These are phyloP conservation scores for Alisma plantagoaquatica DNA, from an alignment of 106 monocot species.

Conservation along the genomic window DNA sequence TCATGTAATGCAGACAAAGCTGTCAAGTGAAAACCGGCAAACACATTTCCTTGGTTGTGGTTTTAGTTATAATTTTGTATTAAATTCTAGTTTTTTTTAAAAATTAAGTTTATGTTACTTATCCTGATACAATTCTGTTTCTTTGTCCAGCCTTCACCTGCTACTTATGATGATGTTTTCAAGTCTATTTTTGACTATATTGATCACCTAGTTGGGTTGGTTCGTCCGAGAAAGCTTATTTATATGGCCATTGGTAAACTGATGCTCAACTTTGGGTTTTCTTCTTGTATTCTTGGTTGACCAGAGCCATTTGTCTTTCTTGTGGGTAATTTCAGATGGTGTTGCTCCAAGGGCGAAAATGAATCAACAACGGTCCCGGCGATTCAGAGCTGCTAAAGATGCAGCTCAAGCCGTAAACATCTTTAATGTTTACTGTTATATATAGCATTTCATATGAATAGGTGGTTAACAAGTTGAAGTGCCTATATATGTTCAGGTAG, in stretches of 20 bases:
- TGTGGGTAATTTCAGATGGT: constrained; percentile 39
- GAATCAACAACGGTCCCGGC: constrained; percentile 86
- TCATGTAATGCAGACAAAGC: background rate
- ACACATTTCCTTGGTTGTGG: no score
- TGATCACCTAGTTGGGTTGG: constrained; percentile 75
- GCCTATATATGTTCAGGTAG: no score
- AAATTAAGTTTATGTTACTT: no score
- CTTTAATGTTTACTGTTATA: no score
- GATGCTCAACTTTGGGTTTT: background rate
- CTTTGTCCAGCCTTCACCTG: constrained; percentile 67
- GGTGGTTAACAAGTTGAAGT: no score
- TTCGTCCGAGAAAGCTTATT: constrained; percentile 85
- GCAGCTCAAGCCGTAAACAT: constrained; percentile 62
- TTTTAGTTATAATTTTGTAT: background rate
- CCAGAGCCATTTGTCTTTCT: background rate
- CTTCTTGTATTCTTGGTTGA: background rate
- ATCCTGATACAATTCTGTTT: no score
- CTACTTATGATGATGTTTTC: constrained; percentile 85
- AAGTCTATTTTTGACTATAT: constrained; percentile 77
- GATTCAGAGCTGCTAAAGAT: constrained; percentile 90
- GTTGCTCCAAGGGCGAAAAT: constrained; percentile 97
- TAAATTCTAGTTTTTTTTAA: background rate
- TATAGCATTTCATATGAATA: no score
- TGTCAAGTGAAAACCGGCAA: background rate
- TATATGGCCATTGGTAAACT: constrained; percentile 86